Evolutionary conservation across 2,329 filamentous ascomycete genomes (phyloP), one percentile per base, ranked within the genome.

Genomic region (Fusarium camptoceras): DNA sequence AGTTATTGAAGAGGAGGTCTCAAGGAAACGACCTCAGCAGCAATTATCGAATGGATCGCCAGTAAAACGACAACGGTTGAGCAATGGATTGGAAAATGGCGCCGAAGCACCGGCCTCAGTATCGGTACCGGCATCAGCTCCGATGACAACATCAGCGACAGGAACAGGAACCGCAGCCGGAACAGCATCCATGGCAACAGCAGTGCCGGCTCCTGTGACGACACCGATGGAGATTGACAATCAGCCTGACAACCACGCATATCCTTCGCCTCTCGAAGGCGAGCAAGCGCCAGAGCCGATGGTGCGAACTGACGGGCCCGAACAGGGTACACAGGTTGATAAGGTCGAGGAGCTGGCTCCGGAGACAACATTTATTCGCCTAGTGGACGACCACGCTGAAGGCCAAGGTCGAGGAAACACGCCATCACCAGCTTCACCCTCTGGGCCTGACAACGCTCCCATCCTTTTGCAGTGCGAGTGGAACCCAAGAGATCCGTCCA

Each of bases 391-490:
- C 56, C 70, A 84, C 59, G 69, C 73, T 55, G 62, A 75, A 76
- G 68, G 74, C 78, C 69, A 79, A 76, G 71, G 79, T 18, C 49
- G 24, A 75, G 71, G 74, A 73, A 74, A 78, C 41, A 71, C 68
- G 24, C 68, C 68, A 74, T 78, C 80, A 42, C 78, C 80, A 51
- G 74, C 79, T 63, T 79, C 81, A 25, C 79, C 81, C 69, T 72
- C 74, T 59, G 77, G 79, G 65, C 75, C 76, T 67, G 85, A 88
- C 76, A 87, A 85, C 75, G 83, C 83, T 80, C 87, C 88, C 77
- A 85, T 89, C 75, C 81, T 91, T 79, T 84, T 91, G 82, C 88
- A 90, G 80, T 90, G 88, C 85, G 87, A 89, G 84, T 91, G 88
- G 87, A 90, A 87, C 83, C 89, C 89, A 73, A 84, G 79, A 80